phyloP scores from a whole-genome alignment of 139 green algal genomes.

The Auxenochlorella protothecoides region DNA sequence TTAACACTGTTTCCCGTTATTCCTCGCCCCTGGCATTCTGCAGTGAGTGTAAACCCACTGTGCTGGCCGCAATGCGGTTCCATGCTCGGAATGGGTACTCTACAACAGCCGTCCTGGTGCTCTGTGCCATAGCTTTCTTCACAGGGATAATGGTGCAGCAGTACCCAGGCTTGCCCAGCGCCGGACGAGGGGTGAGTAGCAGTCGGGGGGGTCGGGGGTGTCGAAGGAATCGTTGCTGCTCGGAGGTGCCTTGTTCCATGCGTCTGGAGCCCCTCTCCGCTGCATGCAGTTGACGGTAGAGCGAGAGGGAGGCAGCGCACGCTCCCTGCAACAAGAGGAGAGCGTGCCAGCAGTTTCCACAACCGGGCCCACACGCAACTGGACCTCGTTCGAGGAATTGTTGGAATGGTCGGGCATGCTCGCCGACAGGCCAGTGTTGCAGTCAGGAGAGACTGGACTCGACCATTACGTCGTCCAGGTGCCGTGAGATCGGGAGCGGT shows the following conservation, averaged over 20 bases:
- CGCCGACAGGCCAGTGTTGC: slow-evolving; percentile 4
- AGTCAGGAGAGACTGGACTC: slow-evolving; percentile 14
- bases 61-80: too few species aligned
- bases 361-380: neutral
- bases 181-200: too few species aligned
- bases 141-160: too few species aligned
- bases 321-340: neutral
- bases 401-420: slow-evolving; percentile 20
- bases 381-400: slow-evolving; percentile 10
- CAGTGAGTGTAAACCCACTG: too few species aligned
- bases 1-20: too few species aligned
- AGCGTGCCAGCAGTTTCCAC: neutral
- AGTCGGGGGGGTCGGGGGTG: too few species aligned
- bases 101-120: too few species aligned
- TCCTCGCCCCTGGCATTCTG: too few species aligned
- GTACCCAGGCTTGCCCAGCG: too few species aligned
- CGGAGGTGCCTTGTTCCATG: neutral
- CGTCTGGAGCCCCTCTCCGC: neutral
- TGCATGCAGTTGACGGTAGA: neutral
- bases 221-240: neutral
- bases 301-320: neutral
- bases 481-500: neutral
- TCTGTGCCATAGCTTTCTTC: too few species aligned
- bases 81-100: too few species aligned
- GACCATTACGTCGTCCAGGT: slow-evolving; percentile 23